A percentile compares a stretch with the other conserved stretches of the same genome.
Conservation (phyloP, 208 protist genomes). For the Angomonas ambiguus region DNA sequence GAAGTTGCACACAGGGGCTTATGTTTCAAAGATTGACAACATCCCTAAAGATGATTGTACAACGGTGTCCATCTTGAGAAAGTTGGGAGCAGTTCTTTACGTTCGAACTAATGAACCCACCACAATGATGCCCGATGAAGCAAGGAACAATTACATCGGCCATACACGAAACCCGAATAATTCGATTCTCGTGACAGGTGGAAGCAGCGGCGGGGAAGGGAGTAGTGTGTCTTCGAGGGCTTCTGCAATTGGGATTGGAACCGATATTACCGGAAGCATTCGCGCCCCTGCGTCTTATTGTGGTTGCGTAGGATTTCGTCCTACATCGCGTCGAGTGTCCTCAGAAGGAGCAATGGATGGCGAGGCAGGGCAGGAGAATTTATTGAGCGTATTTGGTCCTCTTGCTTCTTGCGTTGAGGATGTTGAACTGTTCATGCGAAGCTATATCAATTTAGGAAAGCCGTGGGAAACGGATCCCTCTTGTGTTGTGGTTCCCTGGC, state of each 20-base stretch:
- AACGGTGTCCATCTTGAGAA: background rate
- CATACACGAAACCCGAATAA: background rate
- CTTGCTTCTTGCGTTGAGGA: background rate
- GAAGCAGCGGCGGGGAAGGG: background rate
- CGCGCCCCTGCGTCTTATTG: background rate
- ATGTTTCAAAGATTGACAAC: background rate
- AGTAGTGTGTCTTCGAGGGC: background rate
- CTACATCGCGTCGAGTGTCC: background rate
- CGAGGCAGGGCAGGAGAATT: background rate
- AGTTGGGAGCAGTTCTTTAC: background rate
- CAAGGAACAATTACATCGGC: background rate
- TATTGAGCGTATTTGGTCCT: background rate
- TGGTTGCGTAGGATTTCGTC: background rate
- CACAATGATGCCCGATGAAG: background rate
- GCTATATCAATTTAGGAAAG: background rate
- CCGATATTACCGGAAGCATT: background rate
- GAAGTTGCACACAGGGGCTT: background rate
- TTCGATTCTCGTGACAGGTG: background rate
- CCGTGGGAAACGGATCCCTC: background rate
- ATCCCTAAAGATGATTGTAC: background rate
- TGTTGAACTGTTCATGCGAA: background rate
- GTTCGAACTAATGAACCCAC: background rate
- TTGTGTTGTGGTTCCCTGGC: background rate
- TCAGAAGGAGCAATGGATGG: background rate
- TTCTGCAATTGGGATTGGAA: background rate